These are phyloP conservation scores for Plantago ovata DNA, from an alignment of 257 asterid genomes.

Conservation along the genomic window DNA sequence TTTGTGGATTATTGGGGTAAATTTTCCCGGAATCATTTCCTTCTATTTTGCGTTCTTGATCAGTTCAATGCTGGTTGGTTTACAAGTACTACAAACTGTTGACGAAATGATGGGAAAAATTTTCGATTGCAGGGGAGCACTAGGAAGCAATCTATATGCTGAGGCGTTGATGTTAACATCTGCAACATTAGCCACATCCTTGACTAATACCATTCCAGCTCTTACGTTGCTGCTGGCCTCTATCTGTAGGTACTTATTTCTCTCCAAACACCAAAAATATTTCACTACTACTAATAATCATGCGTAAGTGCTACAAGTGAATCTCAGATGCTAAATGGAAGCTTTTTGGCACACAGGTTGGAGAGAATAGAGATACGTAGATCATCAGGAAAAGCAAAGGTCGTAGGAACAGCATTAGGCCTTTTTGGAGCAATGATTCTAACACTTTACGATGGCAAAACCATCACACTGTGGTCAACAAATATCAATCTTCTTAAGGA, in stretches of 20 bases:
- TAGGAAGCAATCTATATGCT: conserved; percentile 47
- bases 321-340: not conserved
- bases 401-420: conserved; percentile 30
- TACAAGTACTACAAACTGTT: not conserved
- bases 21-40: not conserved
- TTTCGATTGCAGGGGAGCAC: conserved; percentile 35
- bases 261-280: not conserved
- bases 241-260: conserved; percentile 34
- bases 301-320: not conserved
- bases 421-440: conserved; percentile 36
- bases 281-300: no score
- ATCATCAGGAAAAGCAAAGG: conserved; percentile 32
- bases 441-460: conserved; percentile 28
- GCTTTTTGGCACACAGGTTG: conserved; percentile 23
- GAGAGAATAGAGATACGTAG: conserved; percentile 22
- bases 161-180: conserved; percentile 47
- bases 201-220: conserved; percentile 43
- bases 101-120: not conserved
- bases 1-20: conserved; percentile 49
- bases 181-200: conserved; percentile 47
- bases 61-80: not conserved
- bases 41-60: not conserved
- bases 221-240: conserved; percentile 41
- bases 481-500: conserved; percentile 17
- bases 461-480: conserved; percentile 19